Conservation (phyloP, 192 early-diverging fungal species). For the Coemansia sp. region DNA sequence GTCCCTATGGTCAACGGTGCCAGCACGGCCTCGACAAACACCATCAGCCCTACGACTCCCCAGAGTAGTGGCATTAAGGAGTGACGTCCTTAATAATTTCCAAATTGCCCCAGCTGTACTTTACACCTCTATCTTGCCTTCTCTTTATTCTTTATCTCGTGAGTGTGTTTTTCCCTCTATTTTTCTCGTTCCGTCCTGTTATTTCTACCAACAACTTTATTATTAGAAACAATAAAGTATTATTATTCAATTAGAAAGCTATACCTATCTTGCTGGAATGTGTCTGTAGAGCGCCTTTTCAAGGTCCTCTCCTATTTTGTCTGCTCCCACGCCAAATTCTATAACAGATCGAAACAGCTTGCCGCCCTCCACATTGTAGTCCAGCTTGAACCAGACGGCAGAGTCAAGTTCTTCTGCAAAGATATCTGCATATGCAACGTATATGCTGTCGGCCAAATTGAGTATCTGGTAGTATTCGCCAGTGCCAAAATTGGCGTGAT, state of each 20-base stretch:
- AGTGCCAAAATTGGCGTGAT: no score
- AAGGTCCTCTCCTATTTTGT: no score
- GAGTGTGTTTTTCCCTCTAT: neutral
- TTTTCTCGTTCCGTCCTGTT: neutral
- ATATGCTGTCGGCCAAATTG: no score
- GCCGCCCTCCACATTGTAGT: neutral
- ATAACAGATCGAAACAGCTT: neutral
- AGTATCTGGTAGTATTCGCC: no score
- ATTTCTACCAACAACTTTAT: neutral
- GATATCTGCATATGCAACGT: no score
- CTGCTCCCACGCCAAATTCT: neutral
- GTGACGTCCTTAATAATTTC: neutral
- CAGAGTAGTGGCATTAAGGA: conserved; percentile 20
- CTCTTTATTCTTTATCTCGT: neutral
- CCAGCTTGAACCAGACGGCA: neutral
- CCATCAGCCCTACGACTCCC: conserved; percentile 25
- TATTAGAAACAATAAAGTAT: neutral
- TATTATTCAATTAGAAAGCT: neutral
- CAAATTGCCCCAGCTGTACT: neutral
- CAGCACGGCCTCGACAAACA: conserved; percentile 9
- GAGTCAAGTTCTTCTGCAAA: neutral
- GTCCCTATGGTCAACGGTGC: neutral
- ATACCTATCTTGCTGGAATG: neutral
- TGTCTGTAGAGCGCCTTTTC: no score
- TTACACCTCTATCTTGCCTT: neutral